Base-by-base conservation (phyloP, 2,329 filamentous ascomycete species). In the Aspergillus latus region DNA sequence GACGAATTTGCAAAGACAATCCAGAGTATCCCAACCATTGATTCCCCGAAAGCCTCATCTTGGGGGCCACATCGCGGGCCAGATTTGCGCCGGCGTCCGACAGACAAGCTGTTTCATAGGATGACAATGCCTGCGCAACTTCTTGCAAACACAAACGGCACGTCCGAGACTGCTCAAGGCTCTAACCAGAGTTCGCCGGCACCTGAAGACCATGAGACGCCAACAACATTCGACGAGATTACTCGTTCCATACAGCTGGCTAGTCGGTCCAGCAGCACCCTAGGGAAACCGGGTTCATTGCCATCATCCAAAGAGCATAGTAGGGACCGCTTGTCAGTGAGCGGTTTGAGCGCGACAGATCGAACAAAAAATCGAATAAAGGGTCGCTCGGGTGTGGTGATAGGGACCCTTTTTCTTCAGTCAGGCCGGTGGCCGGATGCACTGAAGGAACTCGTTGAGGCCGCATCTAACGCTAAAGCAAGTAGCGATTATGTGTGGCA, bases 401-500 rank as follows among this genome's bases (percentile, higher is more conserved):
- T 96, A 63, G 93, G 90, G 1, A 91, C 89, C 13, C 80, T 97
- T 62, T 95, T 93, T 71, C 83, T 99, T 64, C 89, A 92, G 72
- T 89, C 91, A 51, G 94, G 94, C 28, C 85, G 92, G 60, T 97
- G 94, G 92, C 84, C 82, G 48, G 92, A 97, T 74, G 92, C 93
- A 6, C 73, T 97, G 45, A 88, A 85, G 70, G 90, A 96, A 68
- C 82, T 97, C 26, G 80, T 85, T 8, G 93, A 97, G 58, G 90
- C 88, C 52, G 92, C 89, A 1, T 83, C 84, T 8, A 85, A 88
- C 64, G 88, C 91, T 13, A 88, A 90, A 65, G 86, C 85, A 37
- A 83, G 89, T 57, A 92, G 91, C 65, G 94, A 99, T 73, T 90
- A 96, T 73, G 73, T 97, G n/a, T 99, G 94, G 93, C 91, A 97